Evolutionary conservation across 2,329 filamentous ascomycete genomes (phyloP).

Genomic region (Triangularia setosa): DNA sequence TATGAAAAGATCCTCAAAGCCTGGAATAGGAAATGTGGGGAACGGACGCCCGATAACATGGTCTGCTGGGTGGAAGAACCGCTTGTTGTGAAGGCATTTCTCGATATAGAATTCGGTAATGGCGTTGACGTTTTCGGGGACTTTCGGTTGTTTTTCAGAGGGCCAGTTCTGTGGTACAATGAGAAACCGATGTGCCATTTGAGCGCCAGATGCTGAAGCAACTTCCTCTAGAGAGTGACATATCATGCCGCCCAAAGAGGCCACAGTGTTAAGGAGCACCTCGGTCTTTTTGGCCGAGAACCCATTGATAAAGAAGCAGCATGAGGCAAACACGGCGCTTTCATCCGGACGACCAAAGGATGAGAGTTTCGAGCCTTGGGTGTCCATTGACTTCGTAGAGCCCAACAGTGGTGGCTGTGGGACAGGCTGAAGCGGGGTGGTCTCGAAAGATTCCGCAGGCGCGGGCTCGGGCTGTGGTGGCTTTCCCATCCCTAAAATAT

Average conservation of each 20-base stretch:
- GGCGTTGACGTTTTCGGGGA: slow-evolving; percentile 41
- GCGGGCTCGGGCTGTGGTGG: slow-evolving; percentile 27
- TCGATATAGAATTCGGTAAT: slow-evolving; percentile 95
- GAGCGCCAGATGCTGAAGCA: slow-evolving; percentile 29
- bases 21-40: slow-evolving; percentile 62
- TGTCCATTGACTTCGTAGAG: slow-evolving; percentile 15
- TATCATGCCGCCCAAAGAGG: slow-evolving; percentile 45
- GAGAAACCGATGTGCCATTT: slow-evolving; percentile 43
- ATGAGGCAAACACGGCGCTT: slow-evolving; percentile 49
- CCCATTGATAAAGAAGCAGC: slow-evolving; percentile 57
- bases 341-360: slow-evolving; percentile 28
- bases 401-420: not conserved
- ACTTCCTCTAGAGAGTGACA: slow-evolving; percentile 42
- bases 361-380: slow-evolving; percentile 24
- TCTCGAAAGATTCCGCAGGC: not conserved
- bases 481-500: slow-evolving; percentile 62
- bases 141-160: slow-evolving; percentile 41
- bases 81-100: slow-evolving; percentile 74
- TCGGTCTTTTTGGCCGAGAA: slow-evolving; percentile 52
- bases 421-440: not conserved
- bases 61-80: slow-evolving; percentile 62
- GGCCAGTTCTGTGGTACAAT: slow-evolving; percentile 52
- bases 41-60: slow-evolving; percentile 78
- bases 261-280: slow-evolving; percentile 45
- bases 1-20: slow-evolving; percentile 66